Conservation (phyloP, 2,329 filamentous ascomycete species). For the Hypoxylon sp. region DNA sequence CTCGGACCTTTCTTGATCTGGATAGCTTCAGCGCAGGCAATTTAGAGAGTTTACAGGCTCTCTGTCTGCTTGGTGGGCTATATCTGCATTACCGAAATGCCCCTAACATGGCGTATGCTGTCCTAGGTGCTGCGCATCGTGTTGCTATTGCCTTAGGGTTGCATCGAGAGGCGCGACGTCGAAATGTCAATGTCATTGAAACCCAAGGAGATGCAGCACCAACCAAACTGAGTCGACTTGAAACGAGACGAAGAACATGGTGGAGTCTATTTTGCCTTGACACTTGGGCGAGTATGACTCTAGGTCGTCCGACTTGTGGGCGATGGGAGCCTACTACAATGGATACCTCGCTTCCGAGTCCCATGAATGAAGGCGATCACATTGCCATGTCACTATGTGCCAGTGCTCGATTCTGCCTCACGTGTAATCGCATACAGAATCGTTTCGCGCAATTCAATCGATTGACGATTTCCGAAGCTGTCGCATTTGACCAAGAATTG, state of each 20-base stretch:
- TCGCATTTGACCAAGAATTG: conserved; percentile 38
- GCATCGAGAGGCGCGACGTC: conserved; percentile 38
- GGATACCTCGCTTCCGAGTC: conserved; percentile 37
- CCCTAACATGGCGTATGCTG: conserved; percentile 42
- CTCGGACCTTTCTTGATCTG: conserved; percentile 36
- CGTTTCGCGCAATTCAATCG: conserved; percentile 41
- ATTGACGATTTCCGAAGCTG: conserved; percentile 33
- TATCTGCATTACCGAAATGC: conserved; percentile 42
- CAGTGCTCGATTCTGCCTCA: conserved; percentile 38
- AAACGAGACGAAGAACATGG: conserved; percentile 41
- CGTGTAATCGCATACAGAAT: conserved; percentile 40
- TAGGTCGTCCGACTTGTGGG: conserved; percentile 40
- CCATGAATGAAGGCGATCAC: conserved; percentile 30
- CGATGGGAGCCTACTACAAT: conserved; percentile 40
- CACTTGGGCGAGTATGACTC: conserved; percentile 44
- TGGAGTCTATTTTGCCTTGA: conserved; percentile 43
- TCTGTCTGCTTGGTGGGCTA: conserved; percentile 40
- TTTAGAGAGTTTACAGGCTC: conserved; percentile 40
- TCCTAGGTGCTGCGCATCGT: conserved; percentile 39
- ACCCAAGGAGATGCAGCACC: conserved; percentile 8
- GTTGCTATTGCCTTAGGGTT: conserved; percentile 40
- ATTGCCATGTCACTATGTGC: conserved; percentile 39
- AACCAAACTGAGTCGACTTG: conserved; percentile 24
- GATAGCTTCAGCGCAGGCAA: conserved; percentile 42
- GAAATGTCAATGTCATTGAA: conserved; percentile 14